Evolutionary conservation across 805 yeast species (phyloP).

Genomic region (Candida insectorum): DNA sequence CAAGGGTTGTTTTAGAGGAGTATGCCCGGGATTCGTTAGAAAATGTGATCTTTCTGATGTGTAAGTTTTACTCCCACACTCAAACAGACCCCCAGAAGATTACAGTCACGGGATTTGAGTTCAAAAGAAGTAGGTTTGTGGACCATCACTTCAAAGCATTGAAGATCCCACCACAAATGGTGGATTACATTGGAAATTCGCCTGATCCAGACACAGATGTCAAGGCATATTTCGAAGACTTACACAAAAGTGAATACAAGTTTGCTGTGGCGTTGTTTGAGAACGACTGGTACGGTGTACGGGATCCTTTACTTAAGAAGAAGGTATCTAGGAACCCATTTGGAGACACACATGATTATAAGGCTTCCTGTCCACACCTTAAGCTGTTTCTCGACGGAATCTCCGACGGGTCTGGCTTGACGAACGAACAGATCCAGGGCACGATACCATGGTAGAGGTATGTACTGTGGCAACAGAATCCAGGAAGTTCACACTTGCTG

Average conservation of each 20-base stretch:
- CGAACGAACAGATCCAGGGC: too few relatives aligned
- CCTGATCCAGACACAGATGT: conserved; percentile 44
- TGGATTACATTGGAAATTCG: conserved; percentile 54
- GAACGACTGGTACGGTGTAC: conserved; percentile 57
- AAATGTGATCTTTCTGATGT: conserved; percentile 61
- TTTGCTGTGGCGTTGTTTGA: conserved; percentile 54
- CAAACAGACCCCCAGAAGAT: conserved; percentile 48
- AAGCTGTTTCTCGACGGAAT: conserved; percentile 13
- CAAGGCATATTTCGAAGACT: conserved; percentile 42
- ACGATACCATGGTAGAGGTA: too few relatives aligned
- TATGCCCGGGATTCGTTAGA: conserved; percentile 79
- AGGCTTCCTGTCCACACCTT: conserved; percentile 19
- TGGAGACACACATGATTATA: conserved; percentile 38
- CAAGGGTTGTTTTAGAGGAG: conserved; percentile 52
- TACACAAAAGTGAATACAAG: conserved; percentile 46
- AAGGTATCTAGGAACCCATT: conserved; percentile 58
- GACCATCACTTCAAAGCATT: conserved; percentile 52
- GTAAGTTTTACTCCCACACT: conserved; percentile 47
- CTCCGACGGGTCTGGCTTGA: neutral
- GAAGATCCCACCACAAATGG: conserved; percentile 30
- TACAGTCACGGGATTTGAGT: conserved; percentile 70
- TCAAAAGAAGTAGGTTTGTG: conserved; percentile 61
- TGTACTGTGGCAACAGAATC: too few relatives aligned
- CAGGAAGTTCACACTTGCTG: too few relatives aligned
- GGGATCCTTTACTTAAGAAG: conserved; percentile 42